Evolutionary conservation across 2,329 filamentous ascomycete species (phyloP).

Genomic region (Talaromyces sp.): DNA sequence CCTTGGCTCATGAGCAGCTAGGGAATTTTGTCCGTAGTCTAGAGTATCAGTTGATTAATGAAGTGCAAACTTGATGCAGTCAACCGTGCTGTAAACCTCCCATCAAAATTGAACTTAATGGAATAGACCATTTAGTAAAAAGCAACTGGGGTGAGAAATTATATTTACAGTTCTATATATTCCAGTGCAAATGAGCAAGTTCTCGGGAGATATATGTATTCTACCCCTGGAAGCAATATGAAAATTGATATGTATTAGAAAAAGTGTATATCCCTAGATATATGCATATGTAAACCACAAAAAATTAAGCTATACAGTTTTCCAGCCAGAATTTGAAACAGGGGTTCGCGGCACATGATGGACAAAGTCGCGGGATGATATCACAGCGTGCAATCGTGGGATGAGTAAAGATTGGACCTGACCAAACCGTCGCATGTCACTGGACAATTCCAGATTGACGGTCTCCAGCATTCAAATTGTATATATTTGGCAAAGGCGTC

Average conservation of each 20-base stretch:
- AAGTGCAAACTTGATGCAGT: background rate
- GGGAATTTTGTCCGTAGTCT: background rate
- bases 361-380: background rate
- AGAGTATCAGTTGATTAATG: background rate
- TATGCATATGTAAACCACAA: background rate
- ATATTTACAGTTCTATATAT: background rate
- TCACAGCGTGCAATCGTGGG: background rate
- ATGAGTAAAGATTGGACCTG: background rate
- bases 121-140: too few species aligned
- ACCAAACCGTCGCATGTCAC: background rate
- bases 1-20: background rate
- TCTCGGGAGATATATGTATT: background rate
- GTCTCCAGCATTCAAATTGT: background rate
- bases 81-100: background rate
- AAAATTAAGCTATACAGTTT: background rate
- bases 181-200: background rate
- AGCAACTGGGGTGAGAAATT: too few species aligned
- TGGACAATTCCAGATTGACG: background rate
- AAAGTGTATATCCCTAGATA: background rate
- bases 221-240: background rate
- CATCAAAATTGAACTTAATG: background rate
- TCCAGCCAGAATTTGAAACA: too few species aligned
- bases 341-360: background rate
- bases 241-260: background rate
- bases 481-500: background rate